Evolutionary conservation across 257 asterid genomes (phyloP), one percentile per base, ranked within the genome.

Genomic region (Lycium ferocissimum): DNA sequence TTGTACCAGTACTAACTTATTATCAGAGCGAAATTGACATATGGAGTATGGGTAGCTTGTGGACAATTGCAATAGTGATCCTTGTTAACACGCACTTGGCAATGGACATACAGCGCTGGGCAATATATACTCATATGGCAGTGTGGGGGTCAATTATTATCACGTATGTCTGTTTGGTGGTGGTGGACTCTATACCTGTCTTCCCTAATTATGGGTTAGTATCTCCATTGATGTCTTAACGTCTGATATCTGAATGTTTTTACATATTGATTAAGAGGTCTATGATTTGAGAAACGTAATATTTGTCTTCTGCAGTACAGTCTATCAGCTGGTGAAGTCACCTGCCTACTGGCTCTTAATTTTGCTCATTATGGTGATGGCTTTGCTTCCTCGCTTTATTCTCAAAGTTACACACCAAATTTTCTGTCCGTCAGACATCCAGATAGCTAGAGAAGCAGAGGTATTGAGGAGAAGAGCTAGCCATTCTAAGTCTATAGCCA

Each of bases 11-110:
- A 66, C 92, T 89, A 87, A 90, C 87, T 80, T 95, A 93, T 88
- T 86, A 84, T 85, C 95, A 94, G 84, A 93, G 98, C 92, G 92
- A 92, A 5, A 89, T 97, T 75, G 99, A 97, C 91, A 93, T 95
- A 84, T 95, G 98, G 99, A 97, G 99, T 84, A 89, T 97, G 91
- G 99, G 99, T 86, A 95, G 97, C 93, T 91, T 97, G 89, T 97
- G 99, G 99, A 97, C 99, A 51, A 91, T 93, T 79, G 94, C 97
- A 33, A 98, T 95, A 82, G 98, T 92, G 84, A 89, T 97, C 86
- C 86, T 95, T 63, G 99, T 97, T 71, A 97, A 95, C 84, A 84
- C 94, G 87, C 98, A 97, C 90, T 89, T 97, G 91, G 99, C 99
- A 63, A 97, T 97, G 99, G 98, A 97, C 80, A 86, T 97, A 82